Conservation (phyloP, 2,329 filamentous ascomycete genomes). For the Exophiala lecanii-corni region DNA sequence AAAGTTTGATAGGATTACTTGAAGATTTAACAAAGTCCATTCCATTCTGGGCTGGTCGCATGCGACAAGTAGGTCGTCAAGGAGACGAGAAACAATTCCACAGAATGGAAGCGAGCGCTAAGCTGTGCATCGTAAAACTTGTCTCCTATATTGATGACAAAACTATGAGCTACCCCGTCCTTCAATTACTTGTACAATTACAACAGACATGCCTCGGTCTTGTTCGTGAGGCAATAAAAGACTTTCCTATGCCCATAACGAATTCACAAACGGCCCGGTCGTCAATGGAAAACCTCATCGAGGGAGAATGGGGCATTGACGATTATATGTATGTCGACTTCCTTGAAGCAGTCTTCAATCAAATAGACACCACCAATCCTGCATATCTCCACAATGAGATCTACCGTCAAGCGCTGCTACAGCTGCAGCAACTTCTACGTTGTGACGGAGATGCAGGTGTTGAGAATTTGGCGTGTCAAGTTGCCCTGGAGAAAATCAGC, state of each 20-base stretch:
- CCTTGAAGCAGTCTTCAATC: conserved; percentile 21
- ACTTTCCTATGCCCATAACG: conserved; percentile 13
- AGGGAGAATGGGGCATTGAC: conserved; percentile 19
- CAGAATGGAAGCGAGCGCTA: conserved; percentile 5
- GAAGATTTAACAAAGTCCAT: conserved; percentile 11
- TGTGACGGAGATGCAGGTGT: conserved; percentile 22
- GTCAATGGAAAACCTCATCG: conserved; percentile 13
- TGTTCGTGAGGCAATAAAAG: conserved; percentile 12
- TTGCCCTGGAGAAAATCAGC: conserved; percentile 33
- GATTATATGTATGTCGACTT: conserved; percentile 23
- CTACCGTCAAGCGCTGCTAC: conserved; percentile 32
- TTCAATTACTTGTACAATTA: conserved; percentile 18
- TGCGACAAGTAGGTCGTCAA: conserved; percentile 3
- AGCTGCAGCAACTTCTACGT: conserved; percentile 16
- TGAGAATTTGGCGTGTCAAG: conserved; percentile 31
- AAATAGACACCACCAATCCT: conserved; percentile 19
- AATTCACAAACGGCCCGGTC: conserved; percentile 9
- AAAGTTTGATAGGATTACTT: conserved; percentile 4
- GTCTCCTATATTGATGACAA: conserved; percentile 7
- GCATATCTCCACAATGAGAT: conserved; percentile 16
- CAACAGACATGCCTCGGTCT: conserved; percentile 17
- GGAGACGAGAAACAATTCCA: conserved; percentile 1
- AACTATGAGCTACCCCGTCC: conserved; percentile 6
- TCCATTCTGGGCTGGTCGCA: conserved; percentile 16
- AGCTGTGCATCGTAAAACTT: conserved; percentile 6